These are phyloP conservation scores for Scorias spongiosa DNA, from an alignment of 2,329 filamentous ascomycete species.

Conservation along the genomic window DNA sequence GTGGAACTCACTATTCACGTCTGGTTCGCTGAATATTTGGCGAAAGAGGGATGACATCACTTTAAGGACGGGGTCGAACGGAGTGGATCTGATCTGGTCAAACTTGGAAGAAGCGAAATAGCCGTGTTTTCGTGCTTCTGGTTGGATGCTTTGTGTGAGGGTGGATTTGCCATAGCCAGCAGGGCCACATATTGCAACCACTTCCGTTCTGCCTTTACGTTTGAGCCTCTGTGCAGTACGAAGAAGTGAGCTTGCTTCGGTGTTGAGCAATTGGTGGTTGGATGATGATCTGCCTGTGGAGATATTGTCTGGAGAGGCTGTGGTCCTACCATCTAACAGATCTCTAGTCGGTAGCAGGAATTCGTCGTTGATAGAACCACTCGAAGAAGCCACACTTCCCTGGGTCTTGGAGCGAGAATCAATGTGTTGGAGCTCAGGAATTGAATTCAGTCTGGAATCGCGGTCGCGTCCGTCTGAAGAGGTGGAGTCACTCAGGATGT, in stretches of 20 bases:
- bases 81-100: constrained; percentile 42
- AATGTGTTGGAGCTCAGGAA: constrained; percentile 10
- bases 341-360: constrained; percentile 1
- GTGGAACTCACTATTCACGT: constrained; percentile 47
- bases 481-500: constrained; percentile 34
- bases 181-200: constrained; percentile 41
- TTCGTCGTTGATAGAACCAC: constrained; percentile 7
- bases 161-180: constrained; percentile 47
- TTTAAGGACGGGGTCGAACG: constrained; percentile 46
- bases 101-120: constrained; percentile 48
- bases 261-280: constrained; percentile 5
- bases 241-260: constrained; percentile 13
- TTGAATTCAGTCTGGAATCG: constrained; percentile 25
- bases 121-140: constrained; percentile 39
- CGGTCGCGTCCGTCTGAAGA: constrained; percentile 37
- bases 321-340: neutral
- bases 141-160: constrained; percentile 42
- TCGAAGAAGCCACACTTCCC: constrained; percentile 7
- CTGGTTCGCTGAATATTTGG: constrained; percentile 50
- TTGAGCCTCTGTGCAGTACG: constrained; percentile 34
- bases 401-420: neutral
- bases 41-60: constrained; percentile 46
- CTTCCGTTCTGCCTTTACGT: constrained; percentile 41
- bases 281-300: constrained; percentile 9
- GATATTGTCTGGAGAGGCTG: constrained; percentile 7